These are phyloP conservation scores for Zymoseptoria ardabiliae DNA, from an alignment of 2,329 filamentous ascomycete species.

Conservation along the genomic window DNA sequence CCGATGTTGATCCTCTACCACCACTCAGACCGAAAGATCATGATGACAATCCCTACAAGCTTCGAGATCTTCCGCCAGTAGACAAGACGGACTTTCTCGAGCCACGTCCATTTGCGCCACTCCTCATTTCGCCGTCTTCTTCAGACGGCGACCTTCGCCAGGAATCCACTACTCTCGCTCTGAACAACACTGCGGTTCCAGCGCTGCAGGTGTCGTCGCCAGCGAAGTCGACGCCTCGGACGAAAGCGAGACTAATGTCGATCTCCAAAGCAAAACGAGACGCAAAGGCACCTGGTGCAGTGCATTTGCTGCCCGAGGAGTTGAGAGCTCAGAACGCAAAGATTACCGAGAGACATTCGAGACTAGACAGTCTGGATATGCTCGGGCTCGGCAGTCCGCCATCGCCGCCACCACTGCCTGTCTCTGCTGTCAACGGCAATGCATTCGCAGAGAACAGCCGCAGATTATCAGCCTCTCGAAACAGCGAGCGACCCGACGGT, in stretches of 20 bases:
- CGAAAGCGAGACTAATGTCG: constrained; percentile 19
- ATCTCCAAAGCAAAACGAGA: constrained; percentile 22
- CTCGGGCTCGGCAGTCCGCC: constrained; percentile 2
- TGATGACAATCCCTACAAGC: neutral
- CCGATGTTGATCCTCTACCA: neutral
- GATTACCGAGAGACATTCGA: constrained; percentile 11
- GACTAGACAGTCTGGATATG: constrained; percentile 10
- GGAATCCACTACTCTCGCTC: constrained; percentile 1
- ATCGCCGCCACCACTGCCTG: neutral
- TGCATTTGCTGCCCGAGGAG: constrained; percentile 28
- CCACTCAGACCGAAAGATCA: neutral
- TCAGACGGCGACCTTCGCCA: constrained; percentile 14
- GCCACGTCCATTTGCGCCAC: constrained; percentile 23
- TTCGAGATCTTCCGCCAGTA: neutral
- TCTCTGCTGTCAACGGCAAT: neutral
- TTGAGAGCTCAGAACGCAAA: constrained; percentile 19
- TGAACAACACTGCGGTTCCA: constrained; percentile 10
- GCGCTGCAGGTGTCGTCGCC: constrained; percentile 3
- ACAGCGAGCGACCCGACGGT: neutral
- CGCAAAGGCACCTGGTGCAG: constrained; percentile 21
- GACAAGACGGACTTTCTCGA: constrained; percentile 8
- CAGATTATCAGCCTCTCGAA: neutral
- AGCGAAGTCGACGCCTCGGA: neutral
- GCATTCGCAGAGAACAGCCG: neutral
- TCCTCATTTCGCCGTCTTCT: constrained; percentile 21